Percentiles rank a stretch among this genome's conserved stretches.
Conservation (phyloP, 106 monocot species). For the Triglochin maritima region DNA sequence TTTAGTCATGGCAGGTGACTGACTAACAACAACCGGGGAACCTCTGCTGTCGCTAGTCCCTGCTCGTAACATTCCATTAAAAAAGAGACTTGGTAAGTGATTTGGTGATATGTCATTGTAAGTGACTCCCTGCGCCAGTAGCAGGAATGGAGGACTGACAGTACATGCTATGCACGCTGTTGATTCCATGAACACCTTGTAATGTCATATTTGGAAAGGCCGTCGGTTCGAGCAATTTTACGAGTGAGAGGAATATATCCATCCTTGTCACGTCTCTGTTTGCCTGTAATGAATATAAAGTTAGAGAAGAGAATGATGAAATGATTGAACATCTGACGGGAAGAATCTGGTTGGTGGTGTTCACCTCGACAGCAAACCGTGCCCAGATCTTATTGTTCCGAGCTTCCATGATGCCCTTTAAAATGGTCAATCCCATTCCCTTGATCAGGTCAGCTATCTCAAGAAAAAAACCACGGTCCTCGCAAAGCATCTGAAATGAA, state of each 20-base stretch:
- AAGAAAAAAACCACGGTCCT: constrained; percentile 80
- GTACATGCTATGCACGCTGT: constrained; percentile 9
- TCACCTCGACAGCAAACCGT: constrained; percentile 91
- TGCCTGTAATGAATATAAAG: constrained; percentile 32
- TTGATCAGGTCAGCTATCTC: constrained; percentile 88
- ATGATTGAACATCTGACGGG: neutral
- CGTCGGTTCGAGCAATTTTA: constrained; percentile 48
- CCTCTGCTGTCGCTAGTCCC: no score
- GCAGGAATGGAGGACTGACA: constrained; percentile 36
- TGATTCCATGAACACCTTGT: constrained; percentile 16
- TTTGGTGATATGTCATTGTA: constrained; percentile 1
- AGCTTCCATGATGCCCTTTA: constrained; percentile 89
- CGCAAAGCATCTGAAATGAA: constrained; percentile 72
- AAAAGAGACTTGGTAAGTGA: neutral
- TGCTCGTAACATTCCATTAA: neutral
- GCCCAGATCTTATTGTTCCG: constrained; percentile 81
- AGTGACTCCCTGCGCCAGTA: constrained; percentile 20
- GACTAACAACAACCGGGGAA: no score
- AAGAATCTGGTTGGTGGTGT: neutral
- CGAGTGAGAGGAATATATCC: constrained; percentile 81
- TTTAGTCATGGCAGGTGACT: neutral
- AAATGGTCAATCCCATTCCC: constrained; percentile 84
- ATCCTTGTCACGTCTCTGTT: constrained; percentile 87
- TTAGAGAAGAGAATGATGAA: neutral
- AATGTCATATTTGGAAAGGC: constrained; percentile 6